phyloP scores from a whole-genome alignment of 371 early-diverging fungal genomes.

The Massospora cicadina region DNA sequence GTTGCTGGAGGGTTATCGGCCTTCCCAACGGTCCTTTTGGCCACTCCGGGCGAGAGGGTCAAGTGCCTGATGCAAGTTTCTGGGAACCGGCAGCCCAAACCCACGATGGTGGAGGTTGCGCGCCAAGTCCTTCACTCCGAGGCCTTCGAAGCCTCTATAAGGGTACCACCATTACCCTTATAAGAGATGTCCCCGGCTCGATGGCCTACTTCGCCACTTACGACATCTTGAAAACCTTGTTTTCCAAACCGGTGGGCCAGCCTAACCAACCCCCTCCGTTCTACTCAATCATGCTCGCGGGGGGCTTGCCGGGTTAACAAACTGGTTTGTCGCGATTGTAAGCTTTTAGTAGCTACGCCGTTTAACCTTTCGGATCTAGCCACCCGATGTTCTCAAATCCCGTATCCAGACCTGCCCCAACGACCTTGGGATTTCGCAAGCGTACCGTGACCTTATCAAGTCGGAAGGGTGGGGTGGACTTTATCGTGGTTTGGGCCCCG shows the following conservation, averaged over 20 bases:
- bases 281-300: conserved; percentile 67
- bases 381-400: conserved; percentile 94
- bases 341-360: conserved; percentile 22
- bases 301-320: conserved; percentile 53
- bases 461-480: conserved; percentile 82
- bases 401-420: conserved; percentile 89
- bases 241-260: too few species aligned
- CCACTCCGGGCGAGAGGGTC: conserved; percentile 86
- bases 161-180: conserved; percentile 84
- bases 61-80: conserved; percentile 80
- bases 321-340: conserved; percentile 28
- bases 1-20: conserved; percentile 92
- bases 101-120: conserved; percentile 53
- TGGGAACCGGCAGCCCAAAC: conserved; percentile 31
- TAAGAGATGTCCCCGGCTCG: conserved; percentile 84
- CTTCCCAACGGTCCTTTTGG: conserved; percentile 78
- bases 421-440: conserved; percentile 62
- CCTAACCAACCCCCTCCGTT: conserved; percentile 47
- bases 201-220: conserved; percentile 95
- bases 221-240: conserved; percentile 62
- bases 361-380: conserved; percentile 77
- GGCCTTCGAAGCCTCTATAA: conserved; percentile 74
- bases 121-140: conserved; percentile 51
- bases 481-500: conserved; percentile 92
- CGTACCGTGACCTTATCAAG: conserved; percentile 62